Base-by-base conservation (phyloP, 108 stramenopile species). In the Cafeteria roenbergensis region DNA sequence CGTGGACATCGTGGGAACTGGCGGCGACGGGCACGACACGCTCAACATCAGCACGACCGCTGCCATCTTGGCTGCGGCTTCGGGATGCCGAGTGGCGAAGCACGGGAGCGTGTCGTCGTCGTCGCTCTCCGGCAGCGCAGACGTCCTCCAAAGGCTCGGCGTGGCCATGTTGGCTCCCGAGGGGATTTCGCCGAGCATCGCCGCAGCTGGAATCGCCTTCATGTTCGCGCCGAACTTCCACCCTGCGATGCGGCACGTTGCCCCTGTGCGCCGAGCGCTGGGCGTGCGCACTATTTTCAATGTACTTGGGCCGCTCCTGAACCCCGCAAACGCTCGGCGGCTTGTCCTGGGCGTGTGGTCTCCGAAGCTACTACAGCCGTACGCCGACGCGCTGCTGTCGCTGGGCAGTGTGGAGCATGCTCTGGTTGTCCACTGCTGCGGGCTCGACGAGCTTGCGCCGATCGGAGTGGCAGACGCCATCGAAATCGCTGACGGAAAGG, bases 11-110 rank as follows among this genome's bases (percentile, higher is more conserved):
- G 94, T 93, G 29, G 96, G 96, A 32, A 98, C 96, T 24, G 96
- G 96, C n/a, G 96, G 96, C 31, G 96, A 98, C 70, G 94, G 94
- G 25, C 94, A 94, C 37, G 88, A 94, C 71, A 98, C 96, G 48
- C 92, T 98, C 73, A 98, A 98, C 71, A 92, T 98, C 64, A 84
- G 82, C 54, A 98, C 96, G 0, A 90, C 93, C 0, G 78, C 83
- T 35, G 91, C 88, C 9, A 89, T 98, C 25, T 69, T 98, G 25
- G 88, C 91, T n/a, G 96, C 96, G 24, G 93, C 94, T 0, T 87
- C 83, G 63, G 96, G 96, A 3, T 88, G 86, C 72, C 84, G 78
- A 24, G 93, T 92, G 0, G 89, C 91, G 75, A 98, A 98, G 84
- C 88, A 89, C 6, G 96, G 96, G 29, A 95, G 94, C 77, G 82